Evolutionary conservation across 768 basidiomycete genomes (phyloP), one percentile per base, ranked within the genome.

Genomic region (Coprinopsis sp.): DNA sequence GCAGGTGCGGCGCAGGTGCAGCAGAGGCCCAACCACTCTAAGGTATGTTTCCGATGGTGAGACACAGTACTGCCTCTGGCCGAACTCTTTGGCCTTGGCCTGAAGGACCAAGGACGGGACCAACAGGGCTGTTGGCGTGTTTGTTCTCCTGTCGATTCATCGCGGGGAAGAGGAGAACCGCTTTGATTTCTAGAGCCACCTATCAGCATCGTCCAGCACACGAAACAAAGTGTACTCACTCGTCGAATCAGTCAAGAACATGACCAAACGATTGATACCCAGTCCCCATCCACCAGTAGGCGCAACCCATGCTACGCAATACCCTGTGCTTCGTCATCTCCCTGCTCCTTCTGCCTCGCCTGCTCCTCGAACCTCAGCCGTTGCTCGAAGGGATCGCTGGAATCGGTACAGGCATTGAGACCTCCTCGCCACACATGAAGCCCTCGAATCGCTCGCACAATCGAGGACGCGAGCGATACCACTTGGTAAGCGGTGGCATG

Each of bases 361-460:
- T 92, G 90, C 66, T 98, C 96, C 67, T 95, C 91, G 68, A 99
- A 99, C 53, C 96, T 82, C 58, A 91, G 70, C 28, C 93, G 77
- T 68, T 99, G 96, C 66, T 93, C 91, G 62, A 94, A 95, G 1
- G 92, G 96, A 69, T 99, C 96, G 70, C 98, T 99, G 76, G 98
- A 79, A 74, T 99, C 96, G 33, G 96, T 99, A 65, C 98, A 99
- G 19, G 96, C 95, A 59, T 99, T 98, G 76, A 94, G 67, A 98
- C 84, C 69, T 97, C 95, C 76, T 96, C 94, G 49, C 91, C 91
- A 44, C 92, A 95, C 78, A 99, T 79, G 79, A 99, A 99, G 7
- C 82, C 91, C 65, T 99, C 96, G 71, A 99, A 99, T n/a, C 96
- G 92, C 66, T 99, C 96, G 67, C 96, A 98, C 21, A 99, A 77